Conservation (phyloP, 2,329 filamentous ascomycete species). For the Aspergillus luchuensis region DNA sequence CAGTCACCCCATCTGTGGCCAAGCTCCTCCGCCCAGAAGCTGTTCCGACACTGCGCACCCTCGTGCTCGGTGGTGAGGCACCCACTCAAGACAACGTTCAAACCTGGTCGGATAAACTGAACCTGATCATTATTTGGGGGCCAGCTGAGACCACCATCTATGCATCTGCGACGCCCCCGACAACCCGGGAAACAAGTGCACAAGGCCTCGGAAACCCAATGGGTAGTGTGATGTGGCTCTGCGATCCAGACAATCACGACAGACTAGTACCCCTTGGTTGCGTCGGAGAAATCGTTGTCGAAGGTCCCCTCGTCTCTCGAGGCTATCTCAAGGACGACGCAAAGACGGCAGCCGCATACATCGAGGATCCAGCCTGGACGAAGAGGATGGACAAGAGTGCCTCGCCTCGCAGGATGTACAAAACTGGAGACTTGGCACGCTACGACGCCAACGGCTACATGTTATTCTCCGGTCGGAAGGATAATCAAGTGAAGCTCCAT, state of each 20-base stretch:
- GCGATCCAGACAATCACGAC: slow-evolving; percentile 6
- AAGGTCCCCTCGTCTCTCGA: not conserved
- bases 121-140: slow-evolving; percentile 1
- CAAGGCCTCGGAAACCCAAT: slow-evolving; percentile 9
- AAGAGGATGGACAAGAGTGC: not conserved
- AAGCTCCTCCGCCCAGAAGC: slow-evolving; percentile 4
- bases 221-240: slow-evolving; percentile 5
- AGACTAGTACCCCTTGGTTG: not conserved
- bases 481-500: slow-evolving; percentile 11
- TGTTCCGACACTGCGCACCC: slow-evolving; percentile 6
- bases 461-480: slow-evolving; percentile 3
- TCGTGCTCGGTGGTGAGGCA: slow-evolving; percentile 1
- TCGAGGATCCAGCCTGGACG: not conserved
- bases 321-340: slow-evolving; percentile 1
- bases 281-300: slow-evolving; percentile 9
- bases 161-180: not conserved
- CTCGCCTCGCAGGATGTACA: slow-evolving; percentile 3
- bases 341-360: not conserved
- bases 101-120: not conserved
- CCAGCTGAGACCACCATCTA: slow-evolving; percentile 11
- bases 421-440: slow-evolving; percentile 6
- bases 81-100: not conserved
- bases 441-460: slow-evolving; percentile 2
- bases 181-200: not conserved
- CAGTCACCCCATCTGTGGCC: slow-evolving; percentile 9